Base-by-base conservation (phyloP, 441 rosid species). In the Populus hybrid region DNA sequence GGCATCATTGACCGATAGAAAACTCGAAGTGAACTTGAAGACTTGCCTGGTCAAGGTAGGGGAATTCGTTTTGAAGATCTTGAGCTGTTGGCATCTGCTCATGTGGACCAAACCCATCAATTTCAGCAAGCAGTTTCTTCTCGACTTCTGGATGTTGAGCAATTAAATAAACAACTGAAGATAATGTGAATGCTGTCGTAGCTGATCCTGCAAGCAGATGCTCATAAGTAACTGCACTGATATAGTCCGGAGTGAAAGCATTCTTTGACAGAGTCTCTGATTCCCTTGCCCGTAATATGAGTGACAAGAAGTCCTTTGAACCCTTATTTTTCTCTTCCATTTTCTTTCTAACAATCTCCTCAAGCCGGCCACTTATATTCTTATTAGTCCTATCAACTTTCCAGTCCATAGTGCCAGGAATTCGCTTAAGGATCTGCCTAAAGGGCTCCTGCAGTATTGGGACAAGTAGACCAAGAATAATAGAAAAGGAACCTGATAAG, bases 171-270 rank as follows among this genome's bases (percentile, higher is more conserved):
- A 95, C 81, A 78, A 83, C 76, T 2, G 94, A 87, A 61, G 99
- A 92, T 75, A 93, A 69, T 2, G 99, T 93, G 81, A 95, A 95
- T 11, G 95, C 68, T 26, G 98, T 93, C 7, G 98, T 95, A 11
- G 92, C 91, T n/a, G 99, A 95, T 31, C 99, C 98, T 31, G 99
- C 97, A 73, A 95, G 94, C 72, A 95, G 91, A 74, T 93, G 99
- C 82, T 93, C 98, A 38, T 93, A 95, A 70, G 98, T 90, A 79
- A 90, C 91, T 18, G 97, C 98, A 29, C 98, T 92, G 0, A 93
- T 79, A 71, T 92, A 90, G 76, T 93, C 99, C 0, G 89, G 89
- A 1, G 91, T 83, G 68, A 93, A 90, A 75, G 85, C 74, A 35
- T 85, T 82, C 82, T 86, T 82, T 6, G 93, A 82, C 64, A 76